These are phyloP conservation scores for Butyriboletus loyo DNA, from an alignment of 768 basidiomycete species.

Conservation along the genomic window DNA sequence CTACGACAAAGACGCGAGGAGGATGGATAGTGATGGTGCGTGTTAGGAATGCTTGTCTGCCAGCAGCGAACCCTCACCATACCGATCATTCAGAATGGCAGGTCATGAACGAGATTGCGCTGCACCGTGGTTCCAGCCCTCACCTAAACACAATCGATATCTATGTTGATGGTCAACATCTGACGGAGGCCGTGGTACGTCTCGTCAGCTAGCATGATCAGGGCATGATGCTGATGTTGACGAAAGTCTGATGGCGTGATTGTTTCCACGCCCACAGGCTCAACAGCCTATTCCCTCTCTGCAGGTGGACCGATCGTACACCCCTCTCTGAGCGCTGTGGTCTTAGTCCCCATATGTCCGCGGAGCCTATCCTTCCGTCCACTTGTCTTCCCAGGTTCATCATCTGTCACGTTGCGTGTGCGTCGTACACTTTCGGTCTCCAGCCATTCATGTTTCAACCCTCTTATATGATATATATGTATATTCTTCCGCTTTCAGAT, in stretches of 20 bases:
- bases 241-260: slow-evolving; percentile 87
- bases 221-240: slow-evolving; percentile 12
- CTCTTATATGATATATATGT: neutral
- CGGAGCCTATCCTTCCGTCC: slow-evolving; percentile 90
- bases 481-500: slow-evolving; percentile 47
- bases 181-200: slow-evolving; percentile 93
- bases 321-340: slow-evolving; percentile 83
- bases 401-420: slow-evolving; percentile 71
- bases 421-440: slow-evolving; percentile 22
- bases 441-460: neutral
- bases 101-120: slow-evolving; percentile 94
- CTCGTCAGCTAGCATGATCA: slow-evolving; percentile 3
- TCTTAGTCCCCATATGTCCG: slow-evolving; percentile 95
- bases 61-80: neutral
- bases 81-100: slow-evolving; percentile 65
- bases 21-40: slow-evolving; percentile 63
- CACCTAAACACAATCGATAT: slow-evolving; percentile 93
- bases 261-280: slow-evolving; percentile 93
- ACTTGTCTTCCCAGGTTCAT: slow-evolving; percentile 83
- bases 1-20: slow-evolving; percentile 55
- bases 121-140: slow-evolving; percentile 89
- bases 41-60: neutral
- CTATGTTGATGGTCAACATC: slow-evolving; percentile 89
- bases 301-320: slow-evolving; percentile 97
- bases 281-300: slow-evolving; percentile 93